phyloP scores from a whole-genome alignment of 371 early-diverging fungal genomes.

The Saksenaea vasiformis region DNA sequence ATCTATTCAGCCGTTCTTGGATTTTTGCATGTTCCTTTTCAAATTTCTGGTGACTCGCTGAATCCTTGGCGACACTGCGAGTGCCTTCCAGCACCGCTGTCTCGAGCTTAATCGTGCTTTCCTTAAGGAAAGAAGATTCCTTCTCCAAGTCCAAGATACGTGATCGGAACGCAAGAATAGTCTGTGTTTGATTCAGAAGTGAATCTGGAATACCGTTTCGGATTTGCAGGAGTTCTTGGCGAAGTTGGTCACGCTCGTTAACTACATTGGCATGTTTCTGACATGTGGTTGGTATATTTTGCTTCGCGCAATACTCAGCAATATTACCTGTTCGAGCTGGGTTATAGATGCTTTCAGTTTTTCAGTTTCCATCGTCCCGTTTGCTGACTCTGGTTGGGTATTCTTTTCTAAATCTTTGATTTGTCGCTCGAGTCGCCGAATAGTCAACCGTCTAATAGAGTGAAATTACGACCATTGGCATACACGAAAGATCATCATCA shows the following conservation, averaged over 20 bases:
- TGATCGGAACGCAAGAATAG: slow-evolving; percentile 50
- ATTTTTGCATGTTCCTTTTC: slow-evolving; percentile 57
- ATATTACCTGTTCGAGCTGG: slow-evolving; percentile 62
- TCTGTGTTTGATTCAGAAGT: slow-evolving; percentile 46
- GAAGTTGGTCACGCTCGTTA: slow-evolving; percentile 61
- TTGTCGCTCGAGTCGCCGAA: slow-evolving; percentile 37
- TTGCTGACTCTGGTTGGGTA: slow-evolving; percentile 12
- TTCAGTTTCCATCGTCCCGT: slow-evolving; percentile 33
- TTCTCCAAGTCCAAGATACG: slow-evolving; percentile 53
- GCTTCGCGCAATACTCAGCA: neutral
- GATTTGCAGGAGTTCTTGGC: slow-evolving; percentile 66
- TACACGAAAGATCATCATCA: neutral
- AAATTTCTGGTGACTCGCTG: slow-evolving; percentile 32
- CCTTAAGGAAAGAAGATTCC: slow-evolving; percentile 38
- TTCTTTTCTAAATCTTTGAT: slow-evolving; percentile 39
- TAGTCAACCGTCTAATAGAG: slow-evolving; percentile 34
- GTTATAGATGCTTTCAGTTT: slow-evolving; percentile 60
- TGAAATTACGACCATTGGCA: neutral
- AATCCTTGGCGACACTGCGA: slow-evolving; percentile 38
- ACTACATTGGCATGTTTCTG: slow-evolving; percentile 65
- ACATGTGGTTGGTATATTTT: neutral
- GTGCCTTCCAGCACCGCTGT: slow-evolving; percentile 39
- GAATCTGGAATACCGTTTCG: slow-evolving; percentile 55
- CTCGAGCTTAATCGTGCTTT: slow-evolving; percentile 34
- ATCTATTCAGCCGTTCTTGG: slow-evolving; percentile 61